Evolutionary conservation across 345 rosid genomes (phyloP), one percentile per base, ranked within the genome.

Genomic region (Hibiscus trionum): DNA sequence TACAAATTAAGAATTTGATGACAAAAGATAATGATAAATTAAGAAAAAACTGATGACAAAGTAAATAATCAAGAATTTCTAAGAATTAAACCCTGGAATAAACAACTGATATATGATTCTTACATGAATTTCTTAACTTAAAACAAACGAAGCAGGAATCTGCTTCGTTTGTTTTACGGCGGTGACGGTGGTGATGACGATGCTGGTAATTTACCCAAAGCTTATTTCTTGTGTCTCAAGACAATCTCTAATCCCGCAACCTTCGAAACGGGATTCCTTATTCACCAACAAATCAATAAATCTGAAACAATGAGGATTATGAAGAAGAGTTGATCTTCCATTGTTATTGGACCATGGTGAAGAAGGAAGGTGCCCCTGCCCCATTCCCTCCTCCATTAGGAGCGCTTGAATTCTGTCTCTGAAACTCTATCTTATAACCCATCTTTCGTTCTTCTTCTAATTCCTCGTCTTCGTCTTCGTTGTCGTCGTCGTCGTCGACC

Each of bases 311-410:
- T 59, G 72, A 74, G 60, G 60, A 29, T 42, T 19, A 1, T 10
- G 5, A 55, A 11, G 70, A 66, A 60, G n/a, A 77, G 53, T 67
- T 76, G 84, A 75, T 80, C 71, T 82, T 87, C 37, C 73, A 64
- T 62, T 75, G 53, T 55, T 83, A 88, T 62, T 85, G 84, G 73
- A 86, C 89, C 88, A 86, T 85, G 76, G 90, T 82, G 75, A 88
- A 70, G 72, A 86, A 85, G 14, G 90, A 82, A 71, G 84, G 78
- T 47, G 86, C 80, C 17, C 84, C 44, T 39, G 44, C 90, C 5
- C 16, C 16, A 72, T 80, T 83, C 61, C 88, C 90, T 82, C 87
- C 88, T 60, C 87, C 84, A 75, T 84, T 82, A 12, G 86, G 47
- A 69, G 82, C 53, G 70, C 80, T 78, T 59, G 76, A 17, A 19